Base-by-base conservation (phyloP, 768 basidiomycete species). In the Neoboletus brunneissimus region DNA sequence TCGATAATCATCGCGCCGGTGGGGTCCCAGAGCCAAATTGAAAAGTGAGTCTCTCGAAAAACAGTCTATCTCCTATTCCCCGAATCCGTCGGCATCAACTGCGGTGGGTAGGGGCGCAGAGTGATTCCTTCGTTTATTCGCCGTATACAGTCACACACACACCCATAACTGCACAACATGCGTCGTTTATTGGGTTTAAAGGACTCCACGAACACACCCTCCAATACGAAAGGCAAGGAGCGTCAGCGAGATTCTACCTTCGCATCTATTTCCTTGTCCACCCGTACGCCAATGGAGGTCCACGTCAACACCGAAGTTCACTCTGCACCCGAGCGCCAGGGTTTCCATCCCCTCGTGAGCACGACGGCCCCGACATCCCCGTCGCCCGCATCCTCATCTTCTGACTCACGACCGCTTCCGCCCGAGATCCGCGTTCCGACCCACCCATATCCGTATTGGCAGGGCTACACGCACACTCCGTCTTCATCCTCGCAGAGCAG, bases 371-470 rank as follows among this genome's bases (percentile, higher is more conserved):
- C 51, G 38, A 48, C 47, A 15, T 43, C 63, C n/a, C 53, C 62
- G 23, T 64, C 72, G 8, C 56, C 68, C 13, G 51, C 64, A 15
- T 71, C 66, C 1, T 52, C 57, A 15, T 71, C 66, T 1, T 52
- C 57, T 27, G 56, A 54, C 22, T 44, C 57, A 12, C 57, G 37
- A 18, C 62, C 67, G 9, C 63, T 71, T 55, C 72, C 72, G 34
- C 63, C 70, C 23, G 70, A 72, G 49, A 70, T 72, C 49, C 68
- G 59, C 31, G 70, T 70, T 41, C 68, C 70, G 27, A 66, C 62
- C 5, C 68, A 73, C 53, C 68, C 71, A 13, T 72, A 69, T 56
- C 72, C 70, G 25, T 74, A 69, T 48, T 70, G 73, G 73, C 70
- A 72, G 32, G 65, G 63, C n/a, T 63, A 64, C 45, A 40, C 61